phyloP scores from a whole-genome alignment of 2,329 filamentous ascomycete genomes.

The Curvularia hawaiiensis region DNA sequence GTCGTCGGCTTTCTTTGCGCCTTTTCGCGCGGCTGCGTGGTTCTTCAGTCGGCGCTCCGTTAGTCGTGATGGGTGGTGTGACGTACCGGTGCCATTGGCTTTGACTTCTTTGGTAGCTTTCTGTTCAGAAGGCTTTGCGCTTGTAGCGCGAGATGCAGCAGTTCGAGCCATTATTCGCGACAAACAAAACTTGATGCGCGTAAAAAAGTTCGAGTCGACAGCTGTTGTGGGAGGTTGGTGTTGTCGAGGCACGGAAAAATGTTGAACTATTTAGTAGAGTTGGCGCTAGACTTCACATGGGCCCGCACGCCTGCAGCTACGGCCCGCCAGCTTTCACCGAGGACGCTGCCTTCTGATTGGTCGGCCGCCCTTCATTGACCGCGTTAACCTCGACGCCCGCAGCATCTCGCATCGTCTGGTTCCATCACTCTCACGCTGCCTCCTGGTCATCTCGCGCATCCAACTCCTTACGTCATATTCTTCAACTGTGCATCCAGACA shows the following conservation, averaged over 20 bases:
- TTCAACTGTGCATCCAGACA: conserved; percentile 11
- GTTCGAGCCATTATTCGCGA: conserved; percentile 38
- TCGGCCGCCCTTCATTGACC: conserved; percentile 7
- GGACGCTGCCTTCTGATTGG: conserved; percentile 25
- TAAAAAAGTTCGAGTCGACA: conserved; percentile 16
- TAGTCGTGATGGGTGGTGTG: conserved; percentile 15
- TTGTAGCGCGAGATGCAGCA: conserved; percentile 34
- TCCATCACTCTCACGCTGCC: conserved; percentile 2
- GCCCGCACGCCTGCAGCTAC: conserved; percentile 12
- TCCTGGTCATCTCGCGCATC: neutral
- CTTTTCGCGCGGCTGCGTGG: conserved; percentile 24
- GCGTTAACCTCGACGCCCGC: conserved; percentile 8
- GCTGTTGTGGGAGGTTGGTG: conserved; percentile 30
- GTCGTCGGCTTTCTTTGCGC: conserved; percentile 35
- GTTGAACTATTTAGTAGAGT: conserved; percentile 20
- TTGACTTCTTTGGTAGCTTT: conserved; percentile 34
- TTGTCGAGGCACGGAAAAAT: conserved; percentile 33
- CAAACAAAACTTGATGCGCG: conserved; percentile 22
- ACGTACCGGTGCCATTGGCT: conserved; percentile 42
- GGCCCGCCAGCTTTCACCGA: conserved; percentile 17
- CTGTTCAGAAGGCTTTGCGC: conserved; percentile 32
- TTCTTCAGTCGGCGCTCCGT: conserved; percentile 22
- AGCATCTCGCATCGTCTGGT: conserved; percentile 2
- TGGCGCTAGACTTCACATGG: conserved; percentile 15
- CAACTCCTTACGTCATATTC: conserved; percentile 8